A percentile compares a stretch with the other conserved stretches of the same genome.
Evolutionary conservation across 768 basidiomycete species (phyloP).

Genomic region (Psilocybe tampanensis): DNA sequence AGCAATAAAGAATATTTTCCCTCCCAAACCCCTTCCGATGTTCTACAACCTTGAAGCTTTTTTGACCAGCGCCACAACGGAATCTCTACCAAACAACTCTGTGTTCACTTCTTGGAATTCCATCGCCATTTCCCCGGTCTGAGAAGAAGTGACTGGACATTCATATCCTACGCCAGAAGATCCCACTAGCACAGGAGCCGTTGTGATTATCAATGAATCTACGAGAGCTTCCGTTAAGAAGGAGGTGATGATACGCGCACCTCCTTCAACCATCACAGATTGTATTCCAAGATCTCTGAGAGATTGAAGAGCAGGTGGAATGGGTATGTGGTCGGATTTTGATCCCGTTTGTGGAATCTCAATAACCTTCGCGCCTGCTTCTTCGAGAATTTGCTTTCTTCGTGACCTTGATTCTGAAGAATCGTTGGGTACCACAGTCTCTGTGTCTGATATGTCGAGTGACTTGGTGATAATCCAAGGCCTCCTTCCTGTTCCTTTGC

Average conservation of each 20-base stretch:
- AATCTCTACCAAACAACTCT: constrained; percentile 37
- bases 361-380: constrained; percentile 69
- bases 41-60: background rate
- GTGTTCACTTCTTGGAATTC: constrained; percentile 31
- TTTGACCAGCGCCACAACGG: constrained; percentile 28
- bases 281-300: constrained; percentile 60
- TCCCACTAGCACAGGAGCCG: constrained; percentile 87
- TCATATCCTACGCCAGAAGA: constrained; percentile 62
- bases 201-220: constrained; percentile 81
- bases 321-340: constrained; percentile 21
- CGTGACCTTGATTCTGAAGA: constrained; percentile 25
- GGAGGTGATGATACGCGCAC: constrained; percentile 77
- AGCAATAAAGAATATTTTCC: constrained; percentile 16
- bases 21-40: background rate
- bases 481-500: constrained; percentile 56
- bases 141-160: constrained; percentile 6
- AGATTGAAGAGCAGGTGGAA: constrained; percentile 50
- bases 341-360: constrained; percentile 33
- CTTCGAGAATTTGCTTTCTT: constrained; percentile 49
- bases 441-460: constrained; percentile 25
- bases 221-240: constrained; percentile 59
- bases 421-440: background rate
- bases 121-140: background rate
- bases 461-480: constrained; percentile 67
- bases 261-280: constrained; percentile 96